Conservation (phyloP, 805 yeast species). For the Kodamaea nitidulidarum region DNA sequence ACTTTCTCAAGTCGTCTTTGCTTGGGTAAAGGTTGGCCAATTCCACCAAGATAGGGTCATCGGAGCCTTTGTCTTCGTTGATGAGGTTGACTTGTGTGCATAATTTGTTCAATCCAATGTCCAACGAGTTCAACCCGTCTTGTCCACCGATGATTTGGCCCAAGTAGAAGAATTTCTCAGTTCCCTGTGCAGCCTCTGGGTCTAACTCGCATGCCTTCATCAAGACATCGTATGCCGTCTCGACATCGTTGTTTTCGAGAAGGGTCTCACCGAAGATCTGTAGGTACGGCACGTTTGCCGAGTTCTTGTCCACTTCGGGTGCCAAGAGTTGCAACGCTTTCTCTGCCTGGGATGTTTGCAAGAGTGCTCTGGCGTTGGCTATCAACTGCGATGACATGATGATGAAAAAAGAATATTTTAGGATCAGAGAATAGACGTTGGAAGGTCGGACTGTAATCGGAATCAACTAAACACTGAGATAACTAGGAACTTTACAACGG, state of each 20-base stretch:
- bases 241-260: constrained; percentile 76
- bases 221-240: constrained; percentile 66
- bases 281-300: constrained; percentile 43
- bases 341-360: constrained; percentile 49
- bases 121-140: constrained; percentile 62
- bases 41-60: constrained; percentile 22
- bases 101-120: constrained; percentile 57
- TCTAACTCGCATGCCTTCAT: constrained; percentile 63
- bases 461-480: too few species aligned
- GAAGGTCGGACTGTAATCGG: neutral
- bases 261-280: constrained; percentile 71
- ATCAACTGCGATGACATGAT: constrained; percentile 15
- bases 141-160: constrained; percentile 88
- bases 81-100: constrained; percentile 32
- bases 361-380: constrained; percentile 39
- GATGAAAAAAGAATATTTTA: neutral
- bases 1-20: constrained; percentile 21
- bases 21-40: constrained; percentile 23
- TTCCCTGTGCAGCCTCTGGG: constrained; percentile 59
- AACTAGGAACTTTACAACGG: too few species aligned
- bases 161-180: constrained; percentile 80
- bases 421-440: too few species aligned
- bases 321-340: constrained; percentile 48
- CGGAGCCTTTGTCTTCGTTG: constrained; percentile 18
- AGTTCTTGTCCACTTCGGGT: constrained; percentile 27